Percentiles rank a stretch among this genome's conserved stretches.
phyloP scores from a whole-genome alignment of 164 flowering plant species.

The Vitis cinerea region DNA sequence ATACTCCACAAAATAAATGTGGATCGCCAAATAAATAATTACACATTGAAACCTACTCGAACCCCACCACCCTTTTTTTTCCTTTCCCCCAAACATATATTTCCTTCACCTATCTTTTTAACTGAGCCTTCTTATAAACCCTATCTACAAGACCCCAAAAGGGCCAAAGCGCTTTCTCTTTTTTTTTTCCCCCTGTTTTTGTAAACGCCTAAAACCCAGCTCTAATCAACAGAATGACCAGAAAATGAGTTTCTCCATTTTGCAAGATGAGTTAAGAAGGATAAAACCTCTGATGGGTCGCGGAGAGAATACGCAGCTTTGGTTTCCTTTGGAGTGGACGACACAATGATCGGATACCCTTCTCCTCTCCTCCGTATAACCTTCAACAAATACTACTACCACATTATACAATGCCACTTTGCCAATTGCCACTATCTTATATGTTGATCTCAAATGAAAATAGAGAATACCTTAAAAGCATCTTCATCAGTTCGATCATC shows the following conservation, averaged over 20 bases:
- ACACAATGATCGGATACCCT: conserved; percentile 40
- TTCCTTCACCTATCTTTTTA: too few species aligned
- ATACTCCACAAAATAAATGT: too few species aligned
- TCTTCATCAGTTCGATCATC: conserved; percentile 52
- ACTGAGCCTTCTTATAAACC: too few species aligned
- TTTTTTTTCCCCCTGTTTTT: too few species aligned
- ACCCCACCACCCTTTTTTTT: too few species aligned
- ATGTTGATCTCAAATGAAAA: not conserved
- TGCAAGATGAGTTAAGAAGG: conserved; percentile 27
- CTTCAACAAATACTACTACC: conserved; percentile 8
- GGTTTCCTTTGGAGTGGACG: conserved; percentile 34
- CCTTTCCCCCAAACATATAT: too few species aligned
- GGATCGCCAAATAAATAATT: too few species aligned
- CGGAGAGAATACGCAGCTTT: conserved; percentile 31
- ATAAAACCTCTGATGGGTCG: conserved; percentile 37
- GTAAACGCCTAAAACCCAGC: conserved; percentile 7
- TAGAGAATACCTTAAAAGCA: conserved; percentile 36
- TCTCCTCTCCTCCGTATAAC: conserved; percentile 30
- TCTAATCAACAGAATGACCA: not conserved
- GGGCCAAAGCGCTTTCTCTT: too few species aligned
- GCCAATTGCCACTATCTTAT: too few species aligned
- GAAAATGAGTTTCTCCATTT: conserved; percentile 26
- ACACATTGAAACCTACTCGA: too few species aligned
- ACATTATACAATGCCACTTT: not conserved
- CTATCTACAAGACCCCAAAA: too few species aligned